Evolutionary conservation across 2,329 filamentous ascomycete genomes (phyloP).

Genomic region (Claviceps citrina): DNA sequence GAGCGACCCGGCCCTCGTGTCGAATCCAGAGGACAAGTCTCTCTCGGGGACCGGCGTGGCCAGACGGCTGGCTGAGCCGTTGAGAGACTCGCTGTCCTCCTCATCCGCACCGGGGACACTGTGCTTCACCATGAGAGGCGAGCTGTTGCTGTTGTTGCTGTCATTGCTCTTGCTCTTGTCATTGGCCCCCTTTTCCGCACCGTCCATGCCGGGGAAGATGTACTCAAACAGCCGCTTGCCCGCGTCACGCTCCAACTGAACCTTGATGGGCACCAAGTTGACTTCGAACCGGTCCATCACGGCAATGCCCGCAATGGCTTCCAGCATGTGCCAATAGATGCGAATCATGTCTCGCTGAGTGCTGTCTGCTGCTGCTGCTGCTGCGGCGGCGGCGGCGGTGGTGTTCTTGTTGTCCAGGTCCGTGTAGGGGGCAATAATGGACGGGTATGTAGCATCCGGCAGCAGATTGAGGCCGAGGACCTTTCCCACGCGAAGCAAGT

Average conservation of each 20-base stretch:
- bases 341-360: conserved; percentile 64
- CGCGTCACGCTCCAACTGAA: conserved; percentile 84
- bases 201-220: conserved; percentile 75
- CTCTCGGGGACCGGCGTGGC: conserved; percentile 26
- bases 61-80: conserved; percentile 23
- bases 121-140: conserved; percentile 41
- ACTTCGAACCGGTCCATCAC: conserved; percentile 97
- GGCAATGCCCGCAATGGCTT: conserved; percentile 92
- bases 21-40: conserved; percentile 30
- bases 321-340: conserved; percentile 95
- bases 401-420: conserved; percentile 41
- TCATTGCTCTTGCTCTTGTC: conserved; percentile 23
- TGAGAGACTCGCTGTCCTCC: conserved; percentile 31
- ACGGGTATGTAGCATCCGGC: conserved; percentile 79
- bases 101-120: conserved; percentile 8
- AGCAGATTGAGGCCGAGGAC: conserved; percentile 82
- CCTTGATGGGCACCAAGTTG: conserved; percentile 78
- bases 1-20: conserved; percentile 55
- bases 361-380: conserved; percentile 14
- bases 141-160: conserved; percentile 12
- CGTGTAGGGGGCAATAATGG: conserved; percentile 84
- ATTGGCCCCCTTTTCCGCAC: conserved; percentile 35
- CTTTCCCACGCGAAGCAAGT: conserved; percentile 74
- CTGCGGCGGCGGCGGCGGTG: neutral
- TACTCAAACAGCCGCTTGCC: conserved; percentile 93